Evolutionary conservation across 352 stramenopile species (phyloP), one percentile per base, ranked within the genome.

Genomic region (Phytophthora colocasiae): DNA sequence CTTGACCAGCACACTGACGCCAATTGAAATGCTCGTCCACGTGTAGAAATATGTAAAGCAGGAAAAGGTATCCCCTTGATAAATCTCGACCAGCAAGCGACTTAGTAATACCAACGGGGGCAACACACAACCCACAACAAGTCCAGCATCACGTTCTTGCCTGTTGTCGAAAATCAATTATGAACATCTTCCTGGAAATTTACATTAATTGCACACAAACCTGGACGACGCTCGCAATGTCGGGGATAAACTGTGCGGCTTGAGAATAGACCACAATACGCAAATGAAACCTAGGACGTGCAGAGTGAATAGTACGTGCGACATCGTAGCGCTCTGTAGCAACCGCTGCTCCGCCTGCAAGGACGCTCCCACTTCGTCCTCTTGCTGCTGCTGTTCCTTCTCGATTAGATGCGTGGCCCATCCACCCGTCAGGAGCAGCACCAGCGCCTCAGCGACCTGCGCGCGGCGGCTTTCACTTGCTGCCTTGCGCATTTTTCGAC

Each of bases 41-140:
- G 75, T 54, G 43, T 89, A 90, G 14, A 92, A 76, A 19, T 84
- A 72, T 27, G 72, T 76, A n/a, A 80, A 74, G 5, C 67, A 70
- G 26, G 77, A 81, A 43, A 77, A 58, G 3, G 3, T 51, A 12
- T 41, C 32, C 19, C 69, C 49, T 1, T 69, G 55, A 24, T 80
- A 65, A n/a, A 80, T 68, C 24, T 77, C 59, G 17, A 38, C 62
- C 4, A 90, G 44, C 17, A 94, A 69, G 0, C 83, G 81, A 61
- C 80, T 90, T 19, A 89, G 60, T 4, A 92, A 53, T 27, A 87
- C 82, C 5, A 92, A 56, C 17, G 86, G 78, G 5, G 78, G 73
- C 7, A 94, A 43, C 6, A 89, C 58, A 29, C 81, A 89, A 17
- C 86, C 82, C 34, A 94, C 54, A 1, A 83, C 71, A 12, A 92